phyloP scores from a whole-genome alignment of 345 rosid genomes.

The Salix suchowensis region DNA sequence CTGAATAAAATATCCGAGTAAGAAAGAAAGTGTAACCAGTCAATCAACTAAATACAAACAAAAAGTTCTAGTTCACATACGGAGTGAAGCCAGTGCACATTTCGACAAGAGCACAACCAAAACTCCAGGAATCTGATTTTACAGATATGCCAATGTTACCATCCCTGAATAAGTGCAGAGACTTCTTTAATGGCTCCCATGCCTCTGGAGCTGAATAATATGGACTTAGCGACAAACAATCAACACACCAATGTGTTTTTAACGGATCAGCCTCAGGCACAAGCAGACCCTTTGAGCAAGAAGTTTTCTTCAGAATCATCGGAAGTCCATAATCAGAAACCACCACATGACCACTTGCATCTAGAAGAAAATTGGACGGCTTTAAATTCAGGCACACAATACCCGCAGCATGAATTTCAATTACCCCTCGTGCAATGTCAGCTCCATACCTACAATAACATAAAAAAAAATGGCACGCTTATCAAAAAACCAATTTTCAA shows the following conservation, averaged over 20 bases:
- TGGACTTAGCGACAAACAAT: conserved; percentile 80
- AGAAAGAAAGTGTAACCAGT: neutral
- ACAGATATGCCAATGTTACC: conserved; percentile 81
- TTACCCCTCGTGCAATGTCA: conserved; percentile 86
- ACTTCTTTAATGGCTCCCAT: conserved; percentile 95
- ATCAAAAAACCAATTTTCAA: neutral
- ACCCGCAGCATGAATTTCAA: conserved; percentile 97
- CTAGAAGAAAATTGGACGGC: conserved; percentile 93
- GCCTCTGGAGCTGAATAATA: conserved; percentile 96
- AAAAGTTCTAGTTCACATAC: conserved; percentile 49
- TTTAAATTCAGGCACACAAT: conserved; percentile 91
- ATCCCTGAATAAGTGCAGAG: conserved; percentile 84
- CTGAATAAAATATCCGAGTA: conserved; percentile 37
- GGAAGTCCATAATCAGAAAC: conserved; percentile 96
- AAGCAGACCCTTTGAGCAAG: conserved; percentile 59
- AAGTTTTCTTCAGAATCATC: conserved; percentile 80
- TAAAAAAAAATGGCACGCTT: neutral
- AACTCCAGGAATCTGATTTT: conserved; percentile 99
- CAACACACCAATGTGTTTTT: conserved; percentile 70
- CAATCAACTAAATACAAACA: conserved; percentile 11
- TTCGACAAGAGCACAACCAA: conserved; percentile 96
- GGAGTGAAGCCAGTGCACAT: conserved; percentile 99
- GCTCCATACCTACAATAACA: conserved; percentile 77
- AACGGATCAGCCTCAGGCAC: conserved; percentile 51
- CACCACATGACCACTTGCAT: conserved; percentile 70